Base-by-base conservation (phyloP, 495 filamentous ascomycete genomes). In the Tuber brumale region DNA sequence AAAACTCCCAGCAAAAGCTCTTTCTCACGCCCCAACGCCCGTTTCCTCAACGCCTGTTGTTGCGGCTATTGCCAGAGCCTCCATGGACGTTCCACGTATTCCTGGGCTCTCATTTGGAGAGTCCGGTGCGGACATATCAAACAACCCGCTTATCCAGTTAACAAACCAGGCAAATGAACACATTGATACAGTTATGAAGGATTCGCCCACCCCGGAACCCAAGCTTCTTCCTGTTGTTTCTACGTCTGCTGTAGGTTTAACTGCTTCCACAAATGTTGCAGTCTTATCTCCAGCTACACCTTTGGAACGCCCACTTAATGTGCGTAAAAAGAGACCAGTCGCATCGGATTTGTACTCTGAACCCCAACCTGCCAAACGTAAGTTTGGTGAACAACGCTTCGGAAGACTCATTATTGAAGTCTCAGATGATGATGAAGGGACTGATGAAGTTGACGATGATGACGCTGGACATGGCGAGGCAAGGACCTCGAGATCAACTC, bases 331-430 rank as follows among this genome's bases (percentile, higher is more conserved):
- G 83, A 91, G 94, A 35, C 93, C 92, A n/a, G 91, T 92, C 69
- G 94, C 94, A 48, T 88, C 92, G 21, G 94, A 97, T 81, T 94
- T 97, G 77, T 89, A 91, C 72, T 86, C 85, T 31, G 81, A 84
- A 27, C 71, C 79, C 19, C 83, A 81, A 23, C 82, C 86, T n/a
- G 81, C 86, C 43, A 95, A 93, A 81, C 89, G 90, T 71, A 87
- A 89, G 23, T 92, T 91, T 76, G 89, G 87, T 45, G 79, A 81
- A 46, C 81, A 83, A 74, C 76, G 75, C 39, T 74, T 79, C 31
- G 81, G 82, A 8, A 85, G 84, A 16, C 81, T 92, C 23, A 87
- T 93, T 42, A 97, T 97, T 81, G 92, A 97, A 75, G 90, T 96
- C 46, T 97, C 85, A 43, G 84, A 85, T 41, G 84, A 89, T 70